Base-by-base conservation (phyloP, 2,329 filamentous ascomycete genomes). In the Akanthomyces dipterigenus region DNA sequence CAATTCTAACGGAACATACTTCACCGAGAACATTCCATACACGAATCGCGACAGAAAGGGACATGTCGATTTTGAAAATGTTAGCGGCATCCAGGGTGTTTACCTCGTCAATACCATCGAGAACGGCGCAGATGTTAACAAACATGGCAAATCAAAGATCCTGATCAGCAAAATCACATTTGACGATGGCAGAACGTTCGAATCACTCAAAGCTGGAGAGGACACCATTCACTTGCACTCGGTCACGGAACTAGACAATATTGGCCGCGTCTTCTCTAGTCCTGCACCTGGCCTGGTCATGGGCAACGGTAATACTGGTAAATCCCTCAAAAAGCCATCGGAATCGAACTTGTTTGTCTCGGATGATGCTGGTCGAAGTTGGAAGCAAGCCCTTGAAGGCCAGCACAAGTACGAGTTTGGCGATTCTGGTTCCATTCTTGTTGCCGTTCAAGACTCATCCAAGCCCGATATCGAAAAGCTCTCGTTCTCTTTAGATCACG, bases 361-460 rank as follows among this genome's bases (percentile, higher is more conserved):
- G 0, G 90, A 96, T 70, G 87, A 98, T 73, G 93, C 93, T 22
- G 95, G 95, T 45, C 76, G 91, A 63, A 93, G 87, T 1, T 99
- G 96, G 95, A 84, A 80, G 42, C 79, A 87, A 70, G 84, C 87
- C 0, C 81, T 90, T 5, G 80, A 92, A 18, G 90, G 91, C 22
- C 89, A 93, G 14, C 92, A 98, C 76, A 95, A 96, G 72, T 99
- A 96, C 74, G 93, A 97, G 70, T 96, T 98, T 72, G 95, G 95
- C 58, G 93, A 97, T 68, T 89, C 96, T 66, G 95, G 95, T 1
- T 92, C 92, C 18, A 84, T 99, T 22, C 78, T 99, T 34, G 82
- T 98, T 34, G 95, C 95, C 4, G 80, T 98, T 42, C 82, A 84
- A 64, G 90, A 96, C 68, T 90, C 88, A 1, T 76, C 85, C 42